phyloP scores from a whole-genome alignment of 2,329 filamentous ascomycete genomes.

The Clathrospora elynae region DNA sequence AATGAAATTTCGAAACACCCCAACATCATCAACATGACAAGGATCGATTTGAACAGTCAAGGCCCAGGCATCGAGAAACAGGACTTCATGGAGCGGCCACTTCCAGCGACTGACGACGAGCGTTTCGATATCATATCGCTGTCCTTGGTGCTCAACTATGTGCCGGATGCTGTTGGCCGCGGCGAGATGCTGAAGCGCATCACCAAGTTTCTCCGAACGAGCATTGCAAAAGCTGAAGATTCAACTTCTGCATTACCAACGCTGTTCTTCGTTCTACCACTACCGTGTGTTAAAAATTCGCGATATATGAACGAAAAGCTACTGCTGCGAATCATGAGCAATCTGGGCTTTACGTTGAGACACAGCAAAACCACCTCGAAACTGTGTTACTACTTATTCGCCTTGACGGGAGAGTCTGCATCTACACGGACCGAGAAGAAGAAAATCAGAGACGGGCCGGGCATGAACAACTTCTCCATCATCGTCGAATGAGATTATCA shows the following conservation, averaged over 20 bases:
- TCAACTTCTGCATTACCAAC: conserved; percentile 56
- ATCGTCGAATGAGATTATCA: conserved; percentile 57
- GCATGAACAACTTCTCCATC: conserved; percentile 90
- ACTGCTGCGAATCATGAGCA: conserved; percentile 73
- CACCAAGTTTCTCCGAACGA: conserved; percentile 40
- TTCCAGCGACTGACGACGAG: conserved; percentile 66
- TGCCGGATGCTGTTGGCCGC: conserved; percentile 73
- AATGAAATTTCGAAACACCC: conserved; percentile 80
- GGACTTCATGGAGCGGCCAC: conserved; percentile 88
- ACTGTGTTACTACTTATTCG: conserved; percentile 89
- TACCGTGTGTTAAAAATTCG: conserved; percentile 87
- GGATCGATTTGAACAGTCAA: conserved; percentile 91
- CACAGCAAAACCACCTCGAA: conserved; percentile 78
- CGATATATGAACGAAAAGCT: conserved; percentile 79
- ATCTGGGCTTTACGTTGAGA: conserved; percentile 71
- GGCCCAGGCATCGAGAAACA: conserved; percentile 80
- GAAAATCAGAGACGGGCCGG: conserved; percentile 74
- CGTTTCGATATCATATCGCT: conserved; percentile 89
- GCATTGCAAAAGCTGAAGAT: conserved; percentile 3
- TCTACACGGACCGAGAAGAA: conserved; percentile 66
- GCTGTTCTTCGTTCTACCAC: conserved; percentile 87
- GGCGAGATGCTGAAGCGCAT: conserved; percentile 76
- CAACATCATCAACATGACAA: conserved; percentile 70
- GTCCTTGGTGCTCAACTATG: conserved; percentile 92
- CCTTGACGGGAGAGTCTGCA: conserved; percentile 49